phyloP scores from a whole-genome alignment of 345 rosid species.

The Euphorbia tirucalli region DNA sequence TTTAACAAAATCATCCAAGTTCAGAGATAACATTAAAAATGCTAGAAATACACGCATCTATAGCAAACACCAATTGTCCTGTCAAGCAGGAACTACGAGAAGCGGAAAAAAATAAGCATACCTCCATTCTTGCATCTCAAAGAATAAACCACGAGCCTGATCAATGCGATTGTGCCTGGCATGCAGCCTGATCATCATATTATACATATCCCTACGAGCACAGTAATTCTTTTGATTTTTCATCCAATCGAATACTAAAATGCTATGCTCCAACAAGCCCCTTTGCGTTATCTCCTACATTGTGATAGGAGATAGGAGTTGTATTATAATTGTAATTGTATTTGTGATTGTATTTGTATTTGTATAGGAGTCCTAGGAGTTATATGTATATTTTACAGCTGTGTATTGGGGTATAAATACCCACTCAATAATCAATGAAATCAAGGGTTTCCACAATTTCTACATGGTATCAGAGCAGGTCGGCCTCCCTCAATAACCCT shows the following conservation, averaged over 20 bases:
- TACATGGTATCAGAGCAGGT: no score
- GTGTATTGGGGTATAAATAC: no score
- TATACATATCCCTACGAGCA: conserved; percentile 80
- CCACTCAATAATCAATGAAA: no score
- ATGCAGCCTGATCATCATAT: conserved; percentile 83
- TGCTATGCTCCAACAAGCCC: conserved; percentile 67
- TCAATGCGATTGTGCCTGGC: conserved; percentile 73
- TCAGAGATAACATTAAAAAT: no score
- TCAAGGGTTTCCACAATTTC: no score
- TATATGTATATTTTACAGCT: no score
- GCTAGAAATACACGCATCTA: not conserved
- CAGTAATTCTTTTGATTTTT: conserved; percentile 73
- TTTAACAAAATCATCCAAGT: no score
- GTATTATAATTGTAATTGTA: no score
- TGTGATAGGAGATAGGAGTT: no score
- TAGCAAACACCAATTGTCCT: not conserved
- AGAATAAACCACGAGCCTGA: conserved; percentile 90
- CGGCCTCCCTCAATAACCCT: no score
- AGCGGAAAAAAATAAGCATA: conserved; percentile 21
- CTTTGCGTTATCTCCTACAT: conserved; percentile 68
- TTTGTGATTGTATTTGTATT: no score
- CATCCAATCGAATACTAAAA: conserved; percentile 72
- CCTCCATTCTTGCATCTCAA: conserved; percentile 98
- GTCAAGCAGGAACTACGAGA: not conserved
- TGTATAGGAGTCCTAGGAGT: no score